These are phyloP conservation scores for Sporisorium scitamineum DNA, from an alignment of 1,284 basidiomycete genomes.

Conservation along the genomic window DNA sequence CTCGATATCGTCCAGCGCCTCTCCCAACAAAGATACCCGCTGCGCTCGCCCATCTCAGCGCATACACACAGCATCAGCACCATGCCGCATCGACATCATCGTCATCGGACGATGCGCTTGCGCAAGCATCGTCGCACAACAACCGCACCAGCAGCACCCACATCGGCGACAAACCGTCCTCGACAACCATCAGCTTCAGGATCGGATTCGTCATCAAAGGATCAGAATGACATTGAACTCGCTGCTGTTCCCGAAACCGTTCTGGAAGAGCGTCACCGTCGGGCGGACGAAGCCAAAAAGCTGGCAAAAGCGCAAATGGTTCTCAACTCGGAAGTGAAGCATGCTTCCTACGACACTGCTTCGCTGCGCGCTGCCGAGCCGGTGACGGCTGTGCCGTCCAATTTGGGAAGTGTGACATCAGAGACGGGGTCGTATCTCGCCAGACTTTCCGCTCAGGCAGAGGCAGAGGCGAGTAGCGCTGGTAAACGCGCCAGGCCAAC, in stretches of 20 bases:
- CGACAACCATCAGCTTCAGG: slow-evolving; percentile 18
- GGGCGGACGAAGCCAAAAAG: slow-evolving; percentile 26
- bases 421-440: slow-evolving; percentile 38
- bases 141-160: not conserved
- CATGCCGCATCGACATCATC: slow-evolving; percentile 30
- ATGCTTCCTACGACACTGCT: slow-evolving; percentile 11
- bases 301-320: slow-evolving; percentile 27
- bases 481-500: slow-evolving; percentile 3
- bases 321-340: slow-evolving; percentile 35
- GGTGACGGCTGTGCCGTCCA: not conserved
- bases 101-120: slow-evolving; percentile 36
- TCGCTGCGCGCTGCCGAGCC: not conserved
- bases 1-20: too few relatives aligned
- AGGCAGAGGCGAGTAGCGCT: slow-evolving; percentile 7
- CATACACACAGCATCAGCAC: too few relatives aligned
- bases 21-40: too few relatives aligned
- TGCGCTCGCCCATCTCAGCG: not conserved
- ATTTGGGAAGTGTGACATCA: slow-evolving; percentile 25
- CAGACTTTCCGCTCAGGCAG: slow-evolving; percentile 29
- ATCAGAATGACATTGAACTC: slow-evolving; percentile 7
- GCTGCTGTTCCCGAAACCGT: not conserved
- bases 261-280: slow-evolving; percentile 17
- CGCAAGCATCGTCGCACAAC: slow-evolving; percentile 24
- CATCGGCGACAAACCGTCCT: not conserved
- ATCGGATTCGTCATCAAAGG: slow-evolving; percentile 22